A percentile compares a stretch with the other conserved stretches of the same genome.
Conservation (phyloP, 1,284 basidiomycete species). For the Moesziomyces globuligerus region DNA sequence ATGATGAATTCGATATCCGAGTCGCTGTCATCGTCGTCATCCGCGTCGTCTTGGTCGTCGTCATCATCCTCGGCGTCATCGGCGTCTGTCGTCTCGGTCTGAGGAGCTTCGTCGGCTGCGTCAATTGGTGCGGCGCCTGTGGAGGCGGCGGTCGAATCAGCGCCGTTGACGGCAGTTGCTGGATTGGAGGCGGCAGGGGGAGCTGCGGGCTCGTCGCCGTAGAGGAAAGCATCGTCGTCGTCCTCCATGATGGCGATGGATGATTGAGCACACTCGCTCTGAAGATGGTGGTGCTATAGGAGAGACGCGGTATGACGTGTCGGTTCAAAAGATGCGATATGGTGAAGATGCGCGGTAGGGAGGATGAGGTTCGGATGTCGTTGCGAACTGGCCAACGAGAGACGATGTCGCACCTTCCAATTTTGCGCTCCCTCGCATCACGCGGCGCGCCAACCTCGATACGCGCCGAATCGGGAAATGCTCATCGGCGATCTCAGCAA, state of each 20-base stretch:
- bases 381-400: no score
- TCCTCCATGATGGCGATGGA: slow-evolving; percentile 37
- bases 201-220: slow-evolving; percentile 46
- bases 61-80: slow-evolving; percentile 67
- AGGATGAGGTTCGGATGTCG: neutral
- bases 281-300: neutral
- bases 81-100: slow-evolving; percentile 55
- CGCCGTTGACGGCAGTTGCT: slow-evolving; percentile 6
- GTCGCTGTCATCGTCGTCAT: slow-evolving; percentile 69
- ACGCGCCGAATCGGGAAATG: neutral
- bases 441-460: neutral
- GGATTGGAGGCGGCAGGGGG: slow-evolving; percentile 10
- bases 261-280: no score
- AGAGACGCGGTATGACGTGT: no score
- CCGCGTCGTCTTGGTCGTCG: slow-evolving; percentile 51
- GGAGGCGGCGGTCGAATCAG: neutral
- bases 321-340: no score
- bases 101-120: neutral
- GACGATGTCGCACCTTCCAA: no score
- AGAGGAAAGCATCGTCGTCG: slow-evolving; percentile 58
- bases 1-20: slow-evolving; percentile 68
- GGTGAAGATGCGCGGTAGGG: no score
- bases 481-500: neutral
- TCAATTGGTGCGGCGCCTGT: neutral
- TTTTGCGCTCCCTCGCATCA: neutral